Evolutionary conservation across 192 early-diverging fungal genomes (phyloP), one percentile per base, ranked within the genome.

Genomic region (Funneliformis geosporum): DNA sequence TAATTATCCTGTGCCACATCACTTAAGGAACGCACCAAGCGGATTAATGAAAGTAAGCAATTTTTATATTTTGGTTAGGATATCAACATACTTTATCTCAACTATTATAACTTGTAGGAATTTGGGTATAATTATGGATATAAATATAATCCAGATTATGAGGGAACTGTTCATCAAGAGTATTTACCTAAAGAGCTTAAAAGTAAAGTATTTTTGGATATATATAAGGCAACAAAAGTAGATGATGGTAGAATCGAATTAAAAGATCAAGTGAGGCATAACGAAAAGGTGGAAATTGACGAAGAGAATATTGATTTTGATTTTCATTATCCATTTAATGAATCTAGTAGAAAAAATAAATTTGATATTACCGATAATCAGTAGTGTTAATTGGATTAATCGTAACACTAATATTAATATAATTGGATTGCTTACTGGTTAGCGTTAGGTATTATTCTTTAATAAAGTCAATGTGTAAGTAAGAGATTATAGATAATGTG

Each of bases 61-160:
- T 33, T 0, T 55, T 46, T 11, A 28, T 70, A 9, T 14, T 69
- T 40, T 38, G 55, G 28, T 27, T 71, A 1, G 21, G 5, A 55
- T 18, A 55, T 6, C 33, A 33, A n/a, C 21, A 21, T 6, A 14
- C 10, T n/a, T 70, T 75, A n/a, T 25, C 6, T 33, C 0, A 27
- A 11, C 23, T 44, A 16, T 28, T 27, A 27, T 64, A 38, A n/a
- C n/a, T 33, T 33, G 59, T 42, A 88, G 83, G 77, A 95, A 40
- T 71, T 96, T 33, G 95, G 93, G 2, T 97, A 95, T 79, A 90
- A 88, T 10, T 73, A 90, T 43, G 94, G 86, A 0, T 97, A 96
- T 86, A 92, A 94, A 76, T 96, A 96, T 81, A 94, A 94, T 79
- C 95, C 96, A 1, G 90, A 90, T 74, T 93, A 86, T 79, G 92